Conservation (phyloP, 2,329 filamentous ascomycete genomes). For the Neonectria sp. region DNA sequence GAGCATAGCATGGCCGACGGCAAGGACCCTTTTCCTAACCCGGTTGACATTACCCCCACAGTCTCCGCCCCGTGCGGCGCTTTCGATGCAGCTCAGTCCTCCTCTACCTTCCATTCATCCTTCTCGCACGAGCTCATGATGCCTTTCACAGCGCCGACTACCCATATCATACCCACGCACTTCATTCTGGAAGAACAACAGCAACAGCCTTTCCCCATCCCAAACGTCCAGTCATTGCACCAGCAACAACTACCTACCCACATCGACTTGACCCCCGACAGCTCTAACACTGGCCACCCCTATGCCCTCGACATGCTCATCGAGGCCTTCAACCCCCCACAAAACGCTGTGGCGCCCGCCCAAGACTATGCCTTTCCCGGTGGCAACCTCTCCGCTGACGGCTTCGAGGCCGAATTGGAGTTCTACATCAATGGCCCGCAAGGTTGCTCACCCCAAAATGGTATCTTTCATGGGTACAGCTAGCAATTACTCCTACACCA, state of each 20-base stretch:
- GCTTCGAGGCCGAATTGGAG: slow-evolving; percentile 63
- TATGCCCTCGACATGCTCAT: slow-evolving; percentile 57
- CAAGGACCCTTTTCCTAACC: slow-evolving; percentile 51
- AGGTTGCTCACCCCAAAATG: slow-evolving; percentile 38
- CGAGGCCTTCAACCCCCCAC: slow-evolving; percentile 56
- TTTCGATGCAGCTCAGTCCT: slow-evolving; percentile 25
- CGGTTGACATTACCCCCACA: slow-evolving; percentile 25
- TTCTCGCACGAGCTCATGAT: slow-evolving; percentile 33
- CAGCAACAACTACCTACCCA: slow-evolving; percentile 24
- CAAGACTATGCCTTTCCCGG: slow-evolving; percentile 40
- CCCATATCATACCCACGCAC: slow-evolving; percentile 29
- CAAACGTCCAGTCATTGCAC: no score
- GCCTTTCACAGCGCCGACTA: slow-evolving; percentile 25
- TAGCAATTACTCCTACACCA: slow-evolving; percentile 16
- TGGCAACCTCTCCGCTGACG: slow-evolving; percentile 54
- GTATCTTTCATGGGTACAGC: slow-evolving; percentile 41
- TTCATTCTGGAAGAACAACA: slow-evolving; percentile 36
- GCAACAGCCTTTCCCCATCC: slow-evolving; percentile 15
- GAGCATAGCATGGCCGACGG: slow-evolving; percentile 68
- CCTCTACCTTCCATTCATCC: slow-evolving; percentile 31
- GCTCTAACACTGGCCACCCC: slow-evolving; percentile 16
- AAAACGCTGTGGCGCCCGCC: no score
- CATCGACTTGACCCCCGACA: slow-evolving; percentile 28
- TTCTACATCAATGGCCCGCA: slow-evolving; percentile 58
- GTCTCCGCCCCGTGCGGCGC: slow-evolving; percentile 17